phyloP scores from a whole-genome alignment of 2,329 filamentous ascomycete species.

The Blastomyces gilchristii region DNA sequence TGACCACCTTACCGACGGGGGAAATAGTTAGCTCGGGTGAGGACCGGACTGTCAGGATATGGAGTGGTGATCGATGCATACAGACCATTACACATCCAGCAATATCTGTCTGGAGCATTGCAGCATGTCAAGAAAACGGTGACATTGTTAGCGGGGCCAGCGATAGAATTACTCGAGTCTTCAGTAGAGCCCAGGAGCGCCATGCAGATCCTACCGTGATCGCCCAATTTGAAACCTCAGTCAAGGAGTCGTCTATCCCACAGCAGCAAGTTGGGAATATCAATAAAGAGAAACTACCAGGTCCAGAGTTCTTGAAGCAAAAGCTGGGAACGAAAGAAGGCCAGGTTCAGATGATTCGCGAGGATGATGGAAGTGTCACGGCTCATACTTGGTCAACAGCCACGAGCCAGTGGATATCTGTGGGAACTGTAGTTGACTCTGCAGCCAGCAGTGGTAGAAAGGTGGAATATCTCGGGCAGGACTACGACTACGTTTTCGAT shows the following conservation, averaged over 20 bases:
- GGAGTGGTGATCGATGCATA: conserved; percentile 70
- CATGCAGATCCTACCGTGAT: conserved; percentile 59
- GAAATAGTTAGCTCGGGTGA: conserved; percentile 87
- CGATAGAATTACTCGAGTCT: conserved; percentile 75
- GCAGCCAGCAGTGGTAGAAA: conserved; percentile 73
- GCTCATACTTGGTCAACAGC: conserved; percentile 77
- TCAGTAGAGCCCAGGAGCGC: conserved; percentile 61
- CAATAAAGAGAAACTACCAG: conserved; percentile 85
- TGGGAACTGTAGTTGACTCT: conserved; percentile 90
- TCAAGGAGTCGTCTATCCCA: conserved; percentile 75
- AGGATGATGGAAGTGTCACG: conserved; percentile 68
- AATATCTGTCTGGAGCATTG: conserved; percentile 90
- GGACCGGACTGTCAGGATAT: conserved; percentile 85
- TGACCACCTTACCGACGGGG: conserved; percentile 66
- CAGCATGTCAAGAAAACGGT: conserved; percentile 68
- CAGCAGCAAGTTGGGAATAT: conserved; percentile 73
- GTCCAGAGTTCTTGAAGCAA: conserved; percentile 70
- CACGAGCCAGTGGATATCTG: conserved; percentile 67
- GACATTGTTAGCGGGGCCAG: conserved; percentile 93
- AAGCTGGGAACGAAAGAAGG: conserved; percentile 91
- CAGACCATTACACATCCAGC: conserved; percentile 96
- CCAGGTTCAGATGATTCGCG: conserved; percentile 83
- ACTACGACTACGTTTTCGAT: conserved; percentile 94
- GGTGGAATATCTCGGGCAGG: conserved; percentile 66
- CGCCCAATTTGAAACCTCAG: conserved; percentile 66